Base-by-base conservation (phyloP, 176 grass and related monocot genomes). In the Musa schizocarpa region DNA sequence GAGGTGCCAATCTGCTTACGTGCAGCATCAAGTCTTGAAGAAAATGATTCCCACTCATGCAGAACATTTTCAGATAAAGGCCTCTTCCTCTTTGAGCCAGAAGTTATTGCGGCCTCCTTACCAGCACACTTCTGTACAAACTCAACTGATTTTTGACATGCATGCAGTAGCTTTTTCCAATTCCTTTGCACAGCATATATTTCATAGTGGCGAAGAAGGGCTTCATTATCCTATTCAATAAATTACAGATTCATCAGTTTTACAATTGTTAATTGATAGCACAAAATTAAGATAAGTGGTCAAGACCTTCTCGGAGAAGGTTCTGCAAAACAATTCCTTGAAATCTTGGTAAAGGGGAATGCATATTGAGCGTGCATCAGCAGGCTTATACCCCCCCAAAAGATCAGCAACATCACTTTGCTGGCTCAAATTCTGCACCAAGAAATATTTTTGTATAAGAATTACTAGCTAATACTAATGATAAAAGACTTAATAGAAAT, bases 371-470 rank as follows among this genome's bases (percentile, higher is more conserved):
- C 78, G 81, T 53, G 77, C 83, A 97, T 97, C 90, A 75, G 84
- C 78, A 24, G 90, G 93, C 77, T 97, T 97, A 84, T 90, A 97
- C 65, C 93, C 93, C 49, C 93, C 93, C 2, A 97, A 81, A 78
- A 97, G 90, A 97, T 97, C 93, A 77, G 93, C 84, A 78, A 88
- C 89, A 79, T 97, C 93, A 82, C 93, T 97, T 84, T 97, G 93
- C 79, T 97, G 90, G 56, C 93, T 97, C 75, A 97, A 79, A 82
- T 97, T 97, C 93, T 97, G 83, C 58, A 87, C 14, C 67, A 69
- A 72, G 54, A 54, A 52, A 63, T 27, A 75, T 54, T 82, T 19
- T 52, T 43, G 59, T 54, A 80, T 27, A 75, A n/a, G 50, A 82
- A 11, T 78, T 82, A 16, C 4, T 23, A 9, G 14, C 8, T 85